These are phyloP conservation scores for Fragosphaeria purpurea DNA, from an alignment of 2,329 filamentous ascomycete genomes.

Conservation along the genomic window DNA sequence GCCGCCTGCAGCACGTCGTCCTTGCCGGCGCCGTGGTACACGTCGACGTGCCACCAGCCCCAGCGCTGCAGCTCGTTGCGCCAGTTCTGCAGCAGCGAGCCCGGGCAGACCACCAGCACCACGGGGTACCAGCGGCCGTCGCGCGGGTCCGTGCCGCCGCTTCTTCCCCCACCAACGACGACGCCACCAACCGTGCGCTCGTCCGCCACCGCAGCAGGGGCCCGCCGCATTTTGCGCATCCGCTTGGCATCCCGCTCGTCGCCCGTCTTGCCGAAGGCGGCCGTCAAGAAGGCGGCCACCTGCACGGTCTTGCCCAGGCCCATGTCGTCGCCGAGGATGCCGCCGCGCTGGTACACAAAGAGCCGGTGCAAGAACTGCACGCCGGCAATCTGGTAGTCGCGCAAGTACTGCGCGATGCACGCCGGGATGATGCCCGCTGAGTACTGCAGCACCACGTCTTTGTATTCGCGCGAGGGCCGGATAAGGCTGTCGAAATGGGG, in stretches of 20 bases:
- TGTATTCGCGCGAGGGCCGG: conserved; percentile 58
- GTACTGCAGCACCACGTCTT: conserved; percentile 63
- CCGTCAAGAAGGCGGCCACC: conserved; percentile 83
- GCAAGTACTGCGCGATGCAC: conserved; percentile 79
- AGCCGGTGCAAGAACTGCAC: conserved; percentile 76
- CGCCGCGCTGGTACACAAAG: conserved; percentile 85
- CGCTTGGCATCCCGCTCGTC: conserved; percentile 77
- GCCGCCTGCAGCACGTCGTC: conserved; percentile 65
- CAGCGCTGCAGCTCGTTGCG: conserved; percentile 73
- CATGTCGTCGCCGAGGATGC: conserved; percentile 94
- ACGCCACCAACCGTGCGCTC: background rate
- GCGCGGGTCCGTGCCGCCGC: background rate
- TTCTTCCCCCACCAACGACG: conserved; percentile 21
- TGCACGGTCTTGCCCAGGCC: conserved; percentile 95
- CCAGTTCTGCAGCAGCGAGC: conserved; percentile 86
- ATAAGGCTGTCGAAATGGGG: conserved; percentile 55
- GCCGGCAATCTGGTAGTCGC: conserved; percentile 84
- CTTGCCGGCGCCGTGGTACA: conserved; percentile 63
- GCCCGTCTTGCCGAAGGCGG: conserved; percentile 87
- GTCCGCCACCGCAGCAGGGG: conserved; percentile 8
- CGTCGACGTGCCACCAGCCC: conserved; percentile 90
- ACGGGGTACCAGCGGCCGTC: conserved; percentile 65
- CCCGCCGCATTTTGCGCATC: conserved; percentile 73
- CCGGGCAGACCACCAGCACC: conserved; percentile 79
- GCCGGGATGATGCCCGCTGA: conserved; percentile 79